Evolutionary conservation across 2,329 filamentous ascomycete genomes (phyloP).

Genomic region (Chrysoporthe austroafricana): DNA sequence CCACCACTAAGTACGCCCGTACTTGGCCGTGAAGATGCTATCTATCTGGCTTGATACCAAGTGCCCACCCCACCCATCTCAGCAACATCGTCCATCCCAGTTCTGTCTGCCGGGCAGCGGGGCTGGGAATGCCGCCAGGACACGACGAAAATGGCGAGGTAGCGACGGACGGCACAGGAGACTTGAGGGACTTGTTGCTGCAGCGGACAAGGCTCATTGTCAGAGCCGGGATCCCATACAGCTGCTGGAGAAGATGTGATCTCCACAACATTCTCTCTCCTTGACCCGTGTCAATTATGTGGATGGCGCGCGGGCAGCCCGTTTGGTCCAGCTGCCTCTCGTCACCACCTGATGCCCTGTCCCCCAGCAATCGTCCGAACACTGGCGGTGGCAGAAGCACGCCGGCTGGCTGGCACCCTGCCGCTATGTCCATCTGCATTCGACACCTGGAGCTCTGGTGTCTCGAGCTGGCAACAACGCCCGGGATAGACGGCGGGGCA

Average conservation of each 20-base stretch:
- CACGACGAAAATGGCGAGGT: neutral
- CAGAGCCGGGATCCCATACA: neutral
- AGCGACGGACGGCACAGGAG: no score
- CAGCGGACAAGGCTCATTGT: neutral
- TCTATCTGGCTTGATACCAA: neutral
- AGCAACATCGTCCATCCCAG: neutral
- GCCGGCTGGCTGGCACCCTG: neutral
- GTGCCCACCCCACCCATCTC: neutral
- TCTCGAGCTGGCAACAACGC: neutral
- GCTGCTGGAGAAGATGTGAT: neutral
- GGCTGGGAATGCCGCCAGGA: neutral
- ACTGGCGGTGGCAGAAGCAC: no score
- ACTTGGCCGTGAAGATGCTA: neutral
- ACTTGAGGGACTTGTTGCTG: neutral
- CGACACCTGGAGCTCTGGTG: neutral
- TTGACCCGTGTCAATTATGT: neutral
- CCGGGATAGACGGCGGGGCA: neutral
- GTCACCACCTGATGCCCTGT: no score
- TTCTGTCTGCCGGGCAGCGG: neutral
- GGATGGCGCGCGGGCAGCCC: neutral
- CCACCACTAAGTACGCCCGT: neutral
- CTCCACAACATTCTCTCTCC: neutral
- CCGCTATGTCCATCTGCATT: neutral
- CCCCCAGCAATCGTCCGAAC: no score
- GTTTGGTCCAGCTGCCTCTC: neutral